Percentiles rank a stretch among this genome's conserved stretches.
Conservation (phyloP, 2,329 filamentous ascomycete species). For the Monilinia fructigena region DNA sequence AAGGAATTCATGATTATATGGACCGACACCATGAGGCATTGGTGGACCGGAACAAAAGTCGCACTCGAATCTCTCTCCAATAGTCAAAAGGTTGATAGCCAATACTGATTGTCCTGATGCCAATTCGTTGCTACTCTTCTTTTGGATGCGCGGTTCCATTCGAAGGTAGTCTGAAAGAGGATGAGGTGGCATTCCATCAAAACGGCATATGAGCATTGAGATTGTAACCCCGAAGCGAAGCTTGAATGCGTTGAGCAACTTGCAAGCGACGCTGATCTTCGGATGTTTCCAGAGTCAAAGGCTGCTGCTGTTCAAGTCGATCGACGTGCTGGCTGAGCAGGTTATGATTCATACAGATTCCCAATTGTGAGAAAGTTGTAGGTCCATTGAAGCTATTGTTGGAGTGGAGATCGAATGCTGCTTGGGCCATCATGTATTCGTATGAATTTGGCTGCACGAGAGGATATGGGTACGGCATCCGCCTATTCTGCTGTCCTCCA, state of each 20-base stretch:
- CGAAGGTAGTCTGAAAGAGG: neutral
- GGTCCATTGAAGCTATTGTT: too few relatives aligned
- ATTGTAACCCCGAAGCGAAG: neutral
- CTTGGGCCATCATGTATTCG: neutral
- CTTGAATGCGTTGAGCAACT: neutral
- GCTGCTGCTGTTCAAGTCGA: neutral
- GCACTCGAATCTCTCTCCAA: slow-evolving; percentile 1
- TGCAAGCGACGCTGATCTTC: neutral
- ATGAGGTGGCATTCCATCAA: neutral
- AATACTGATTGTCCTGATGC: neutral
- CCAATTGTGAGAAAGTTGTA: neutral
- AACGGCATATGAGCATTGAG: slow-evolving; percentile 7
- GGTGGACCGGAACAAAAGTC: neutral
- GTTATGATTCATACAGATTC: neutral
- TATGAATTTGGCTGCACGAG: neutral
- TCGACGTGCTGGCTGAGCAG: neutral
- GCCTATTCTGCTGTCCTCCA: neutral
- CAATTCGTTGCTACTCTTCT: neutral
- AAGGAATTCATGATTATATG: neutral
- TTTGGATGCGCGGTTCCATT: neutral
- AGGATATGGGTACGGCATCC: neutral
- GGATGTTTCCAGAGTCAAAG: neutral
- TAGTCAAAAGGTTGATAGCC: neutral
- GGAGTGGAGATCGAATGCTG: neutral
- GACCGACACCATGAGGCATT: neutral